These are phyloP conservation scores for Tanacetum coccineum DNA, from an alignment of 129 eudicot genomes.

Conservation along the genomic window DNA sequence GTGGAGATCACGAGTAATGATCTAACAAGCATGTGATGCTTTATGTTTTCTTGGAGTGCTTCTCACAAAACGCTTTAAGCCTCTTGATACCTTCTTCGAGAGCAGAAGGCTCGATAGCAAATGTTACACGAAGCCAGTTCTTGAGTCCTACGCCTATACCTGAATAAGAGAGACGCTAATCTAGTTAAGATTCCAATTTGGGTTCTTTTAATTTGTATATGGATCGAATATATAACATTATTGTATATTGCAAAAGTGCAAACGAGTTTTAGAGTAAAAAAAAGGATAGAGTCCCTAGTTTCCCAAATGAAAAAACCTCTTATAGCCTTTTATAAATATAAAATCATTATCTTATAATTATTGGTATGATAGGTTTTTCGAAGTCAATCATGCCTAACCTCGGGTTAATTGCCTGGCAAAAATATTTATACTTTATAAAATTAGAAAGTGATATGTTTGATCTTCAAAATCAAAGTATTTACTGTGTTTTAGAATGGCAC, in stretches of 20 bases:
- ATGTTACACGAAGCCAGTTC: constrained; percentile 79
- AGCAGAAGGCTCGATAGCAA: constrained; percentile 61
- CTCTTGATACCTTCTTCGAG: constrained; percentile 68
- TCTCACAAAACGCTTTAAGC: constrained; percentile 52
- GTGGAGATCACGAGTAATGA: constrained; percentile 14
- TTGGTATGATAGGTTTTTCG: not conserved
- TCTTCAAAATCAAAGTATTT: not conserved
- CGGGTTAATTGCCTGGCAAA: not conserved
- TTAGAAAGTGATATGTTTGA: not conserved
- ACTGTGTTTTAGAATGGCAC: not conserved
- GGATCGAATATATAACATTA: not conserved
- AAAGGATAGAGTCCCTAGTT: too few species aligned
- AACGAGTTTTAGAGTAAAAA: not conserved
- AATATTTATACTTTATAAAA: not conserved
- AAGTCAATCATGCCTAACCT: not conserved
- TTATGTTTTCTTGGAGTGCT: constrained; percentile 57
- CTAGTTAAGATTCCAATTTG: not conserved
- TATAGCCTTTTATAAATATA: not conserved
- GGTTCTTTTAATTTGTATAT: not conserved
- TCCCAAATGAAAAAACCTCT: not conserved
- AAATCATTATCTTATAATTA: not conserved
- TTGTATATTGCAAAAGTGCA: not conserved
- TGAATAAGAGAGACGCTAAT: constrained; percentile 8
- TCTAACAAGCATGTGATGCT: not conserved
- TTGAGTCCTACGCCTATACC: constrained; percentile 66